A percentile compares a stretch with the other conserved stretches of the same genome.
phyloP scores from a whole-genome alignment of 306 rosid species.

The Lotus japonicus region DNA sequence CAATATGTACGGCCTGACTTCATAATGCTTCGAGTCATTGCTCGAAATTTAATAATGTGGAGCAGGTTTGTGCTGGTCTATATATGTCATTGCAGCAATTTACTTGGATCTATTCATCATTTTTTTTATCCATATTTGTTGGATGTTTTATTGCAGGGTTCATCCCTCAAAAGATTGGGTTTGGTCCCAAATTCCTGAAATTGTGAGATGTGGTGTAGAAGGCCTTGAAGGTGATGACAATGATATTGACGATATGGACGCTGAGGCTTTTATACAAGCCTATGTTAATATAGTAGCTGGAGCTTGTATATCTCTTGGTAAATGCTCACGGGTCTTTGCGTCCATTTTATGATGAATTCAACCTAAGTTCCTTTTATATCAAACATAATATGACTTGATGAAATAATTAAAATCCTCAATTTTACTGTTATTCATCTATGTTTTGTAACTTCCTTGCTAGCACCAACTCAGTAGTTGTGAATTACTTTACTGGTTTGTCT shows the following conservation, averaged over 20 bases:
- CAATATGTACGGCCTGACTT: constrained; percentile 98
- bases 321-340: constrained; percentile 19
- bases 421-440: background rate
- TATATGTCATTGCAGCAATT: constrained; percentile 13
- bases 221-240: constrained; percentile 54
- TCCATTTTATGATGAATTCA: constrained; percentile 14
- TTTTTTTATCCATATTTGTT: constrained; percentile 23
- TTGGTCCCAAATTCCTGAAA: constrained; percentile 84
- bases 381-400: constrained; percentile 2
- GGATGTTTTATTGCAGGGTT: constrained; percentile 47
- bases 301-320: constrained; percentile 93
- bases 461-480: constrained; percentile 1
- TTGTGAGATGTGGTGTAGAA: constrained; percentile 56
- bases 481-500: background rate
- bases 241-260: constrained; percentile 76
- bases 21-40: constrained; percentile 93
- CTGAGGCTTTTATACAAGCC: constrained; percentile 87
- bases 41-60: constrained; percentile 95
- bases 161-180: constrained; percentile 92
- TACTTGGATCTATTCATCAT: constrained; percentile 20
- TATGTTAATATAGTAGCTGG: constrained; percentile 91
- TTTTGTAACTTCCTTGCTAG: constrained; percentile 7
- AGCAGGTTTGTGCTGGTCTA: constrained; percentile 57
- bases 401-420: background rate
- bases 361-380: constrained; percentile 4